Evolutionary conservation across 169 alveolate species (phyloP), one percentile per base, ranked within the genome.

Genomic region (Eimeria sp.): DNA sequence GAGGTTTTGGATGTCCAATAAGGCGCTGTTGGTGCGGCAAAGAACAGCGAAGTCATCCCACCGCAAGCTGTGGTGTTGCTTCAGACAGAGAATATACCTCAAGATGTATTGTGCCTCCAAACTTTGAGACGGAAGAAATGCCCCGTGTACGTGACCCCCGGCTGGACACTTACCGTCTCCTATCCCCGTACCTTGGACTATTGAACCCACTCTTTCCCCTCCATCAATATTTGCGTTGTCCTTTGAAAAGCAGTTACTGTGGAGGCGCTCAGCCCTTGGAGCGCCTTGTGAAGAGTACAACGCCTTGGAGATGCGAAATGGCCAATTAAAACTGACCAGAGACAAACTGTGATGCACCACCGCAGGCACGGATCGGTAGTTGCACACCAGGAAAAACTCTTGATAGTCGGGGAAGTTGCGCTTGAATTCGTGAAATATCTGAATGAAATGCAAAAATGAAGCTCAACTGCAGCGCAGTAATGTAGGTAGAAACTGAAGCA

Each of bases 1-100:
- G 20, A 94, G 90, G 72, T 90, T 93, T 90, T 97, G 97, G 52
- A 98, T 33, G 68, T 94, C 93, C 87, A 71, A 56, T 54, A 95
- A 89, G 83, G 96, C 97, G 62, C 95, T 76, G 91, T 97, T 97
- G 30, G 97, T 95, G 87, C 99, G 97, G 91, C 97, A 95, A 64
- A 98, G 97, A 76, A 98, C 91, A 40, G 98, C 98, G 66, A 98
- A 96, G 96, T 98, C 98, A 91, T 96, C 97, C 97, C 98, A 98
- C 37, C 97, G 91, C 66, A 97, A 95, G 83, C 89, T 95, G 27
- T 88, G 85, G n/a, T 89, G 89, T 25, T 74, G 91, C 66, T 95
- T 94, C 76, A 95, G 56, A 11, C 96, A 60, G 60, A 97, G 78
- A 33, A 97, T 96, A 20, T 95, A 95, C 72, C 89, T 74, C 13